Percentiles rank a stretch among this genome's conserved stretches.
These are phyloP conservation scores for Malassezia restricta DNA, from an alignment of 1,284 basidiomycete genomes.

Conservation along the genomic window DNA sequence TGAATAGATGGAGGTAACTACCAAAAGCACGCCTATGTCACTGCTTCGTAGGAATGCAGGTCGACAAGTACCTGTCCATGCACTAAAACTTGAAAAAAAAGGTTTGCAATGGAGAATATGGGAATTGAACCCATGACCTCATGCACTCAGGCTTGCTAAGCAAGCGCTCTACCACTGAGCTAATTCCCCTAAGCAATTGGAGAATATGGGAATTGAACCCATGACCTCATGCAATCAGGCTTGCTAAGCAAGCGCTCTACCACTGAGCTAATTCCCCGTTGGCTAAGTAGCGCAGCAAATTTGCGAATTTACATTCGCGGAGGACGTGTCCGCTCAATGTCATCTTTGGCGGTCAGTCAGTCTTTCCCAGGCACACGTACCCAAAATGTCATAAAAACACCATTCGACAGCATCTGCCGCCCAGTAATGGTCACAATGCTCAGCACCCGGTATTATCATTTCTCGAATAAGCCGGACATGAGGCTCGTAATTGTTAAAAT, in stretches of 20 bases:
- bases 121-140: slow-evolving; percentile 21
- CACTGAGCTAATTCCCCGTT: slow-evolving; percentile 20
- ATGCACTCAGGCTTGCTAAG: slow-evolving; percentile 17
- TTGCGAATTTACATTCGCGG: not conserved
- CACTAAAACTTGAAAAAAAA: not conserved
- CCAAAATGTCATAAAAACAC: slow-evolving; percentile 48
- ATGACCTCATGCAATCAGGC: slow-evolving; percentile 16
- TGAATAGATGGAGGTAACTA: not conserved
- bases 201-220: slow-evolving; percentile 22
- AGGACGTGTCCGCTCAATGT: slow-evolving; percentile 23
- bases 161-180: slow-evolving; percentile 22
- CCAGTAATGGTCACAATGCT: slow-evolving; percentile 51
- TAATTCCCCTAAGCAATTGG: slow-evolving; percentile 16
- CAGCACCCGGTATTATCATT: slow-evolving; percentile 51
- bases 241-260: slow-evolving; percentile 21
- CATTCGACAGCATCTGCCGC: slow-evolving; percentile 56
- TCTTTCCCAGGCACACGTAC: slow-evolving; percentile 2
- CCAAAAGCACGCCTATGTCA: not conserved
- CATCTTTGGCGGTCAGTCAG: slow-evolving; percentile 12
- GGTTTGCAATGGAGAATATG: slow-evolving; percentile 14
- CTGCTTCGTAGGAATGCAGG: too few relatives aligned
- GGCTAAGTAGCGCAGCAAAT: not conserved
- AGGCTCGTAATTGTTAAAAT: slow-evolving; percentile 28
- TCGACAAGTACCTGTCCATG: too few relatives aligned
- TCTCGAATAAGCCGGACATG: slow-evolving; percentile 52